These are phyloP conservation scores for Hortiboletus campestris DNA, from an alignment of 768 basidiomycete species.

Conservation along the genomic window DNA sequence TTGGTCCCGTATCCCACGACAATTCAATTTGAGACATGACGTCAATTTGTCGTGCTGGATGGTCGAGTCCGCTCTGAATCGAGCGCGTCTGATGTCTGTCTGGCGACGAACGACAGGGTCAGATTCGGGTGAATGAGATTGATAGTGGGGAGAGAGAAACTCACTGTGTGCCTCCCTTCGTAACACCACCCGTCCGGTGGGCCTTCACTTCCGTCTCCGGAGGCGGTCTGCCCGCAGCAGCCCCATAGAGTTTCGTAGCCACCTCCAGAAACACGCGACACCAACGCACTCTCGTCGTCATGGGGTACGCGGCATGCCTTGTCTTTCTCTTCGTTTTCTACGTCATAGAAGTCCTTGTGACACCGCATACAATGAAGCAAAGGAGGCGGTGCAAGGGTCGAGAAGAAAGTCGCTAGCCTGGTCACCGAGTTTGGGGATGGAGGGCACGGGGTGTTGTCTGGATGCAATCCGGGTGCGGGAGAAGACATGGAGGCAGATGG, in stretches of 20 bases:
- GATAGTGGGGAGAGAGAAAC: neutral
- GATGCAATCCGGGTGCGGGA: constrained; percentile 12
- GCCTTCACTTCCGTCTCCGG: constrained; percentile 77
- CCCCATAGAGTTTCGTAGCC: constrained; percentile 60
- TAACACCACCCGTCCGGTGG: constrained; percentile 89
- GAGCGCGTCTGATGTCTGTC: constrained; percentile 73
- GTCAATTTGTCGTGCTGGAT: constrained; percentile 60
- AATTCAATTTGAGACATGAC: constrained; percentile 57
- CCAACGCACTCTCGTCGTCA: constrained; percentile 78
- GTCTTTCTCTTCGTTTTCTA: constrained; percentile 64
- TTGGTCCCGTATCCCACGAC: constrained; percentile 41
- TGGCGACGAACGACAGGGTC: constrained; percentile 22
- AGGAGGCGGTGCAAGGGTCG: constrained; percentile 62
- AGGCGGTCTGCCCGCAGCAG: constrained; percentile 70
- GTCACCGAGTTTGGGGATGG: constrained; percentile 41
- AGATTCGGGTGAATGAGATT: neutral
- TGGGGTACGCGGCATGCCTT: constrained; percentile 67
- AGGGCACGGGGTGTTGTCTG: constrained; percentile 9
- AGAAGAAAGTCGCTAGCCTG: constrained; percentile 57
- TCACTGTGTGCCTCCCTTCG: constrained; percentile 73
- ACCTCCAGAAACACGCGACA: constrained; percentile 52
- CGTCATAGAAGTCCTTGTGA: constrained; percentile 64
- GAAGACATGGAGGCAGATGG: constrained; percentile 7
- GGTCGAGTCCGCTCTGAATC: constrained; percentile 77
- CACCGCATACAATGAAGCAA: constrained; percentile 73